Conservation (phyloP, 192 early-diverging fungal species). For the Coemansia sp. region DNA sequence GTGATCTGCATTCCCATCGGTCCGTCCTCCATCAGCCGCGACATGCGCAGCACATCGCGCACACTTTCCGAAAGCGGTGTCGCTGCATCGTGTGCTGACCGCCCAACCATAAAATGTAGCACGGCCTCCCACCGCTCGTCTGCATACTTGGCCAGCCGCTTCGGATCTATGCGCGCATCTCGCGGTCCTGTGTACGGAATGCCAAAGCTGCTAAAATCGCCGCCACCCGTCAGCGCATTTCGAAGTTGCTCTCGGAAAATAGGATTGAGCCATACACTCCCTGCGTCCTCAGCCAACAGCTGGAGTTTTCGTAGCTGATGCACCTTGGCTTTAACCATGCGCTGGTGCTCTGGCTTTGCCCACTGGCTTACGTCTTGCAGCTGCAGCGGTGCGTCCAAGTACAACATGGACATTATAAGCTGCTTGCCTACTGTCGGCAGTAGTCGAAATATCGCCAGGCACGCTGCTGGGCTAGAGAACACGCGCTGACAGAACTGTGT, state of each 20-base stretch:
- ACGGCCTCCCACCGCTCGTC: slow-evolving; percentile 87
- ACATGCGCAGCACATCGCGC: slow-evolving; percentile 68
- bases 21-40: slow-evolving; percentile 68
- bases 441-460: slow-evolving; percentile 87
- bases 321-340: slow-evolving; percentile 64
- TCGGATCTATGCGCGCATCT: slow-evolving; percentile 66
- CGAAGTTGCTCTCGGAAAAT: slow-evolving; percentile 68
- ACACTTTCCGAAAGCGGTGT: slow-evolving; percentile 69
- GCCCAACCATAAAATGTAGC: slow-evolving; percentile 92
- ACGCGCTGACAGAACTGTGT: slow-evolving; percentile 71
- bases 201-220: slow-evolving; percentile 87
- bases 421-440: slow-evolving; percentile 85
- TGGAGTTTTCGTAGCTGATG: slow-evolving; percentile 70
- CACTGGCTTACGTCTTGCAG: slow-evolving; percentile 67
- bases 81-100: slow-evolving; percentile 47
- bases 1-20: slow-evolving; percentile 69
- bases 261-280: slow-evolving; percentile 61
- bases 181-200: slow-evolving; percentile 59
- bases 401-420: slow-evolving; percentile 86
- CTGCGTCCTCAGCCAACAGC: slow-evolving; percentile 61
- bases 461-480: slow-evolving; percentile 88
- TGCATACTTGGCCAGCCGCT: slow-evolving; percentile 78
- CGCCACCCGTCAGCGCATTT: slow-evolving; percentile 75
- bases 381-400: slow-evolving; percentile 63
- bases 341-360: slow-evolving; percentile 48